phyloP scores from a whole-genome alignment of 148 eudicot species.

The Arbutus unedo region DNA sequence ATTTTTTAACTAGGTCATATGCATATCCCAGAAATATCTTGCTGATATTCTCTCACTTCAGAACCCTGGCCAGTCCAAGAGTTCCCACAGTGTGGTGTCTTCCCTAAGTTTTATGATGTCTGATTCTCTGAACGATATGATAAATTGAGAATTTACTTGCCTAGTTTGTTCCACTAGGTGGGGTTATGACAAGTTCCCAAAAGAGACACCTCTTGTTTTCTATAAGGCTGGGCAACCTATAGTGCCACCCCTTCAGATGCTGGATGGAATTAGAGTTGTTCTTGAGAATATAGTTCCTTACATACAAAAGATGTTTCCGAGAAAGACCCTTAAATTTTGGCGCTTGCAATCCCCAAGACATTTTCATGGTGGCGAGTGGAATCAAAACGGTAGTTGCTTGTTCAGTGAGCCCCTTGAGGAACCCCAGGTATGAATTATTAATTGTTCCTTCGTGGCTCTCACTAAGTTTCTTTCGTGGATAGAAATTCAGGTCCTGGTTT shows the following conservation, averaged over 20 bases:
- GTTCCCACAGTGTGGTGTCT: not conserved
- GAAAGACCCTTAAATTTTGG: slow-evolving; percentile 71
- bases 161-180: slow-evolving; percentile 44
- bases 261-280: slow-evolving; percentile 66
- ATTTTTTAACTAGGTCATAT: not conserved
- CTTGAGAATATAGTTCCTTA: slow-evolving; percentile 68
- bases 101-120: not conserved
- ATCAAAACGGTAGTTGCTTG: slow-evolving; percentile 94
- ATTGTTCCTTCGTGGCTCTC: not conserved
- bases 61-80: not conserved
- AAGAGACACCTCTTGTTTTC: slow-evolving; percentile 87
- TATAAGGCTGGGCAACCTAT: slow-evolving; percentile 59
- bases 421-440: slow-evolving; percentile 47
- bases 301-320: slow-evolving; percentile 58
- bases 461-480: not conserved
- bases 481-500: not conserved
- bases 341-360: slow-evolving; percentile 88
- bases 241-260: slow-evolving; percentile 57
- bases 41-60: not conserved
- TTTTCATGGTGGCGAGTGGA: slow-evolving; percentile 95
- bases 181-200: slow-evolving; percentile 86
- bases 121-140: not conserved
- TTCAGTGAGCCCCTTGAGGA: slow-evolving; percentile 65
- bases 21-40: not conserved
- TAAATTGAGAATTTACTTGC: slow-evolving; percentile 11